Conservation (phyloP, 129 eudicot species). For the Kitagawia praeruptora region DNA sequence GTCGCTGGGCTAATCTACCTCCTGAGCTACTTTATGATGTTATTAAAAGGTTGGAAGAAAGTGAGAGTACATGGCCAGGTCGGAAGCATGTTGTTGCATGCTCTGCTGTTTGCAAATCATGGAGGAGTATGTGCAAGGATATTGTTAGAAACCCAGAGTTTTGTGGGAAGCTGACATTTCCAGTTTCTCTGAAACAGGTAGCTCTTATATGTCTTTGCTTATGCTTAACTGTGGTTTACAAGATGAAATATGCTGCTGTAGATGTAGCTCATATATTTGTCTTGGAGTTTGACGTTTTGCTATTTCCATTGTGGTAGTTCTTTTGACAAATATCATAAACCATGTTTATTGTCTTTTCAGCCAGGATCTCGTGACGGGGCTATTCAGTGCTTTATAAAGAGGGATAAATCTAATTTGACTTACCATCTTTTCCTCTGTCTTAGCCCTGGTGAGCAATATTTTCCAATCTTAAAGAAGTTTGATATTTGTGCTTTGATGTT, state of each 20-base stretch:
- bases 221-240: not conserved
- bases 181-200: constrained; percentile 84
- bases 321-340: constrained; percentile 2
- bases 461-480: not conserved
- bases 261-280: not conserved
- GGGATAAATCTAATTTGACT: constrained; percentile 70
- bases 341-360: constrained; percentile 26
- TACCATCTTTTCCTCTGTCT: constrained; percentile 76
- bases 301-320: not conserved
- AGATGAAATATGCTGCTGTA: not conserved
- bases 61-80: constrained; percentile 89
- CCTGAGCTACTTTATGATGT: constrained; percentile 78
- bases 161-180: constrained; percentile 79
- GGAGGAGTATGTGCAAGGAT: constrained; percentile 87
- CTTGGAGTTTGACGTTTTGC: not conserved
- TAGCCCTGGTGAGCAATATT: constrained; percentile 58
- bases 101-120: constrained; percentile 75
- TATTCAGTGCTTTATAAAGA: constrained; percentile 71
- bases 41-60: constrained; percentile 75
- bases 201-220: not conserved
- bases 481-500: not conserved
- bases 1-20: constrained; percentile 83
- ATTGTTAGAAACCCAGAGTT: constrained; percentile 67
- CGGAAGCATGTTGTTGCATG: constrained; percentile 88
- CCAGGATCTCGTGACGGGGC: constrained; percentile 93